Evolutionary conservation across 202 grass and related monocot species (phyloP), one percentile per base, ranked within the genome.

Genomic region (Saccharum hybrid): DNA sequence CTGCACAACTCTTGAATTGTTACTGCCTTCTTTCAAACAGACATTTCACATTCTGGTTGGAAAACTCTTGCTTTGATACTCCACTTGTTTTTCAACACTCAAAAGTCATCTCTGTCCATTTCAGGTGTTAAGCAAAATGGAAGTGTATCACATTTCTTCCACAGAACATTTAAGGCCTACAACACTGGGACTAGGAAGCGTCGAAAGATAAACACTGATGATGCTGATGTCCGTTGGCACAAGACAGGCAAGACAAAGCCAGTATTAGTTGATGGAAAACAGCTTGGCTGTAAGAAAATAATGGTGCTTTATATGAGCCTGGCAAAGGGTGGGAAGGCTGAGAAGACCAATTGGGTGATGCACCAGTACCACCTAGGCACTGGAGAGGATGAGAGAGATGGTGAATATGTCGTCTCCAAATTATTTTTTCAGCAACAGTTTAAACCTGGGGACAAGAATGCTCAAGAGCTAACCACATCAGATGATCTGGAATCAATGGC

Each of bases 311-410:
- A 98, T 83, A 88, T 92, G 48, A 98, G 87, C 77, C 81, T 67
- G 28, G 69, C 68, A n/a, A 95, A 89, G 75, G 89, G 93, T 62
- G 93, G 73, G 3, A 96, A 92, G 79, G 63, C 93, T 39, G 90
- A 92, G 76, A 98, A 98, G 66, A 96, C 93, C 43, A 98, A 96
- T 76, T 98, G 96, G 96, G 96, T 96, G 63, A 96, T 96, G 79
- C 96, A 98, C 85, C 96, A 98, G 77, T 94, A 96, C 79, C 91
- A 98, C 62, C 86, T 98, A 19, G 96, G 96, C 51, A 93, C 78
- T 37, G 91, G 86, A 8, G 96, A 98, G 86, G 96, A 98, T 88
- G 93, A 98, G 68, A 84, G 85, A 80, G 90, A 98, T 65, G 87
- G 93, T 31, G 71, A 96, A 85, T 95, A 96, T 86, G 96, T 96